These are phyloP conservation scores for Xylaria sp. DNA, from an alignment of 2,329 filamentous ascomycete species.

Conservation along the genomic window DNA sequence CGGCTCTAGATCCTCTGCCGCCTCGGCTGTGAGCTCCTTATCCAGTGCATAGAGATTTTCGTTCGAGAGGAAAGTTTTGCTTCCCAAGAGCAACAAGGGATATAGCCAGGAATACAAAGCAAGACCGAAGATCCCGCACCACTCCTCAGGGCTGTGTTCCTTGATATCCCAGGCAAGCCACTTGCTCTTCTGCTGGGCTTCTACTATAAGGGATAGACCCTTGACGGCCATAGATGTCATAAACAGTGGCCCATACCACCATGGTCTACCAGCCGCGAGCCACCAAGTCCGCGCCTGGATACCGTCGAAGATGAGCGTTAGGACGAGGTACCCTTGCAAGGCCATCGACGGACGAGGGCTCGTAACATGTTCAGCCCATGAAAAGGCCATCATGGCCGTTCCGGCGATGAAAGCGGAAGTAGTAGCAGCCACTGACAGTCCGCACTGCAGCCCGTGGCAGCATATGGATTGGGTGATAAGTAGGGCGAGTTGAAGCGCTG, in stretches of 20 bases:
- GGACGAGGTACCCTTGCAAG: constrained; percentile 53
- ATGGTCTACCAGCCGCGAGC: constrained; percentile 42
- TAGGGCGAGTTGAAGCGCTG: constrained; percentile 43
- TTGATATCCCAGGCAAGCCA: constrained; percentile 53
- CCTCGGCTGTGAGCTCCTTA: neutral
- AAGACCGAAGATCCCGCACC: constrained; percentile 46
- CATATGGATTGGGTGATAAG: constrained; percentile 37
- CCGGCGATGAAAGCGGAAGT: constrained; percentile 36
- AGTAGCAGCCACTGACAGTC: constrained; percentile 38
- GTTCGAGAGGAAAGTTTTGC: neutral
- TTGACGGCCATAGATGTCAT: constrained; percentile 52
- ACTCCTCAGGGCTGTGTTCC: constrained; percentile 53
- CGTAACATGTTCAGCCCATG: constrained; percentile 33
- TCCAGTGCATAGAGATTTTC: neutral
- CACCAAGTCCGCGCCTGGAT: constrained; percentile 56
- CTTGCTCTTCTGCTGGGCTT: constrained; percentile 52
- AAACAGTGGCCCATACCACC: constrained; percentile 49
- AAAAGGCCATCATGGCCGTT: constrained; percentile 32
- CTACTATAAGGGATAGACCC: constrained; percentile 50
- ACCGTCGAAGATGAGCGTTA: constrained; percentile 57
- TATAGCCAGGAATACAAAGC: constrained; percentile 48
- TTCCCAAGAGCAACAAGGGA: neutral
- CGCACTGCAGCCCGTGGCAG: neutral
- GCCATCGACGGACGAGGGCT: constrained; percentile 54
- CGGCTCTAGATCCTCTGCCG: neutral